Conservation (phyloP, 2,329 filamentous ascomycete species). For the Ascochyta pisi region DNA sequence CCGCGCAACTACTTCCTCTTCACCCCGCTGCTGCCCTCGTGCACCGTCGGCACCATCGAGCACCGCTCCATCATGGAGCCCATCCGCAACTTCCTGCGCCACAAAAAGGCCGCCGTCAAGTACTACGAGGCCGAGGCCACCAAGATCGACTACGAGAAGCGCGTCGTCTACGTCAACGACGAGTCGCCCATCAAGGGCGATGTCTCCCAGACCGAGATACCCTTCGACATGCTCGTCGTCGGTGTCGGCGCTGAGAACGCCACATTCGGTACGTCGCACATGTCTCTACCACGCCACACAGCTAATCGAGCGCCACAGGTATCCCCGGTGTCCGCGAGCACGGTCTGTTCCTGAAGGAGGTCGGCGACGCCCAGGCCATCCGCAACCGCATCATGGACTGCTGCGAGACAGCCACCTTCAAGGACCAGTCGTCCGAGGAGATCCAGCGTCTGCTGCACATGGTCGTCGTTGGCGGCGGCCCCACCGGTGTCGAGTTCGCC, state of each 20-base stretch:
- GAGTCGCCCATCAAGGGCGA: conserved; percentile 91
- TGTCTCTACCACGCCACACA: background rate
- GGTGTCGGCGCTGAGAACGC: conserved; percentile 98
- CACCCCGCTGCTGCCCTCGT: conserved; percentile 95
- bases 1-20: conserved; percentile 99
- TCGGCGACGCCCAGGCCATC: conserved; percentile 92
- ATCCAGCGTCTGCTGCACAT: conserved; percentile 95
- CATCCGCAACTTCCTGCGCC: conserved; percentile 90
- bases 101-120: conserved; percentile 91
- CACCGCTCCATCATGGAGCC: conserved; percentile 99
- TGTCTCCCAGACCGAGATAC: conserved; percentile 82
- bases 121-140: conserved; percentile 98
- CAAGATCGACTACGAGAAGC: conserved; percentile 91
- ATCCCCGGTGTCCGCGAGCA: conserved; percentile 95
- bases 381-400: conserved; percentile 99
- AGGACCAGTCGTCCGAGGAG: conserved; percentile 88
- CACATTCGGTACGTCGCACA: conserved; percentile 74
- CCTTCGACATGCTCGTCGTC: conserved; percentile 97
- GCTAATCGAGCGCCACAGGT: conserved; percentile 51
- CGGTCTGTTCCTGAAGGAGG: conserved; percentile 98
- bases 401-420: conserved; percentile 97
- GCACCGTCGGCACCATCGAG: conserved; percentile 96
- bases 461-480: conserved; percentile 86
- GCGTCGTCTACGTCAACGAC: conserved; percentile 87
- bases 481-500: conserved; percentile 97